phyloP scores from a whole-genome alignment of 441 rosid genomes.

The Gossypium schwendimanii region DNA sequence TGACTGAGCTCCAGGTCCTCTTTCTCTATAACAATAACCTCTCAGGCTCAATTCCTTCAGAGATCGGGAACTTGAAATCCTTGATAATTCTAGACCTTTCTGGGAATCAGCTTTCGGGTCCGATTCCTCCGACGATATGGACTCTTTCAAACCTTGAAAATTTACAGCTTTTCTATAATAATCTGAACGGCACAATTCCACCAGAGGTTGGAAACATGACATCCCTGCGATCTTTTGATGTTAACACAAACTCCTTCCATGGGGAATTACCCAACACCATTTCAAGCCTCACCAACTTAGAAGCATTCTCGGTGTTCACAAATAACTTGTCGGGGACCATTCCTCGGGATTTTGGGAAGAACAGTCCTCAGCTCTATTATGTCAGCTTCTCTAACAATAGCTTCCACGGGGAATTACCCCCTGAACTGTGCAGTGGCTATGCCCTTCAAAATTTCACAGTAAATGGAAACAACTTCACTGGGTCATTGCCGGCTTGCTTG shows the following conservation, averaged over 20 bases:
- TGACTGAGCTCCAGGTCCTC: slow-evolving; percentile 30
- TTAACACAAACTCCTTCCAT: slow-evolving; percentile 29
- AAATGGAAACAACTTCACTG: slow-evolving; percentile 45
- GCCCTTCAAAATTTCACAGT: slow-evolving; percentile 33
- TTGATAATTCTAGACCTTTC: slow-evolving; percentile 29
- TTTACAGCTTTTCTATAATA: slow-evolving; percentile 31
- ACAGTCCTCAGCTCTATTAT: slow-evolving; percentile 24
- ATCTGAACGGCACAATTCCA: slow-evolving; percentile 38
- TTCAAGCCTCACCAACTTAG: slow-evolving; percentile 21
- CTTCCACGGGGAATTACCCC: slow-evolving; percentile 55
- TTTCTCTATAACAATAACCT: slow-evolving; percentile 35
- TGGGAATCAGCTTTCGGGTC: slow-evolving; percentile 30
- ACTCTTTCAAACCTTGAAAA: slow-evolving; percentile 19
- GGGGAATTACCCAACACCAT: slow-evolving; percentile 39
- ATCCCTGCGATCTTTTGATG: slow-evolving; percentile 18
- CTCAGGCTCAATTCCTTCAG: slow-evolving; percentile 39
- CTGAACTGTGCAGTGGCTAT: slow-evolving; percentile 47
- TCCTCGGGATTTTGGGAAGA: slow-evolving; percentile 33
- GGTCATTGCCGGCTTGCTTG: slow-evolving; percentile 56
- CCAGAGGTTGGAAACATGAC: slow-evolving; percentile 35
- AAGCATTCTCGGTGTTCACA: slow-evolving; percentile 21
- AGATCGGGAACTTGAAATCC: slow-evolving; percentile 34
- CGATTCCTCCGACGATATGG: slow-evolving; percentile 34
- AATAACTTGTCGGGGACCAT: slow-evolving; percentile 36
- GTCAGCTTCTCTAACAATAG: slow-evolving; percentile 62